These are phyloP conservation scores for Moesziomyces parantarcticus DNA, from an alignment of 1,284 basidiomycete genomes.

Conservation along the genomic window DNA sequence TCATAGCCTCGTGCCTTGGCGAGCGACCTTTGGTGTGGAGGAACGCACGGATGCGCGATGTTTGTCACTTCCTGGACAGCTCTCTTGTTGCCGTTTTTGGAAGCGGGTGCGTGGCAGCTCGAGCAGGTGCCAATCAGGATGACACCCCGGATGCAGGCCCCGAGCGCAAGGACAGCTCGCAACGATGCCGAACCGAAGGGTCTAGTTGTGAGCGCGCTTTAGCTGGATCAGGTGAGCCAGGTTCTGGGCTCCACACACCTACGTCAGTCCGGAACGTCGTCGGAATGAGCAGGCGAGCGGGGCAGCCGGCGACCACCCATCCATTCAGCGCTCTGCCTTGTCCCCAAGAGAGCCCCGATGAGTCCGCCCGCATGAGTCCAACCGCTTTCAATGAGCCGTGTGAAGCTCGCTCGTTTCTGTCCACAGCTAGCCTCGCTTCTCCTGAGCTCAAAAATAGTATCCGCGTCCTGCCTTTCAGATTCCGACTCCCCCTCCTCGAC, in stretches of 20 bases:
- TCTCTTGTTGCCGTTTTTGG: conserved; percentile 14
- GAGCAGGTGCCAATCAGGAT: not conserved
- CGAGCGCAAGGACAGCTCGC: not conserved
- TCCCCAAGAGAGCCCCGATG: conserved; percentile 5
- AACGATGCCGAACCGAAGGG: not conserved
- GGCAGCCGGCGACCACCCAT: too few species aligned
- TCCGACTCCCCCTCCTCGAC: too few species aligned
- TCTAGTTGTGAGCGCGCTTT: not conserved
- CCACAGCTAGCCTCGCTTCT: not conserved
- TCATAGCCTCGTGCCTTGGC: conserved; percentile 8
- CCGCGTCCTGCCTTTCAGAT: too few species aligned
- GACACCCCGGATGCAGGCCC: too few species aligned
- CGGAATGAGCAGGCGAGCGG: conserved; percentile 10
- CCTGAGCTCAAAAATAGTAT: too few species aligned
- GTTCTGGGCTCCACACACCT: conserved; percentile 10
- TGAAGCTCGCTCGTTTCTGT: not conserved
- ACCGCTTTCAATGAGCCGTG: not conserved
- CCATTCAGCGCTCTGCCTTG: too few species aligned
- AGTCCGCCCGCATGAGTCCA: conserved; percentile 28
- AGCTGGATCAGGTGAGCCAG: not conserved
- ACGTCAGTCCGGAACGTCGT: conserved; percentile 27
- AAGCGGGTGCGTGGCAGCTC: not conserved
- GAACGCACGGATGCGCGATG: not conserved
- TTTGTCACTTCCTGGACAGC: not conserved
- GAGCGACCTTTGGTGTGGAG: conserved; percentile 12